phyloP scores from a whole-genome alignment of 345 rosid species.

The Pistacia atlantica region DNA sequence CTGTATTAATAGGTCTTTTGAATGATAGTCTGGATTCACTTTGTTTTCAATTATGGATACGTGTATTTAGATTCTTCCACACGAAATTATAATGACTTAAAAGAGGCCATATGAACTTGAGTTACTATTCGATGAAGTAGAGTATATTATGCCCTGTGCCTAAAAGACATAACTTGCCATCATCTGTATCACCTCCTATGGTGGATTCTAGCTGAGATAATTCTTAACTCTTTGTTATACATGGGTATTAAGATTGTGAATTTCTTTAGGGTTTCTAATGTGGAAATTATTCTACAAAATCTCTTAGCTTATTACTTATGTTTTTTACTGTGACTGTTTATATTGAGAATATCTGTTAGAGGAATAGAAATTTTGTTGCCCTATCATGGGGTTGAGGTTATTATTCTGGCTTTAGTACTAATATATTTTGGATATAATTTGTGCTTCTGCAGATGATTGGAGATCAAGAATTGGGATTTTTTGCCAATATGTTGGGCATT shows the following conservation, averaged over 20 bases:
- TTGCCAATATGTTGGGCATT: constrained; percentile 78
- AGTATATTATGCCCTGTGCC: background rate
- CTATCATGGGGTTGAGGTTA: background rate
- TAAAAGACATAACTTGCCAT: background rate
- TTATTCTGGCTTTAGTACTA: background rate
- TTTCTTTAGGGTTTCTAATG: background rate
- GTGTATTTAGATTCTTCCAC: background rate
- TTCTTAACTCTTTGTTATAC: background rate
- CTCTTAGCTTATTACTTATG: too few species aligned
- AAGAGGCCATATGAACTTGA: background rate
- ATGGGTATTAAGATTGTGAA: background rate
- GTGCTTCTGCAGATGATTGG: constrained; percentile 75
- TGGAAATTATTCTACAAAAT: background rate
- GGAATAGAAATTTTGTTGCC: too few species aligned
- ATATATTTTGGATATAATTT: constrained; percentile 6
- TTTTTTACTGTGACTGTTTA: background rate
- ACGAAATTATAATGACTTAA: background rate
- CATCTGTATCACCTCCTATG: background rate
- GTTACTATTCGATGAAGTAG: background rate
- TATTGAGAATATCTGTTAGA: background rate
- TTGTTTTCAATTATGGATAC: background rate
- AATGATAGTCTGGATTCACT: background rate
- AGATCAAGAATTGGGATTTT: constrained; percentile 76
- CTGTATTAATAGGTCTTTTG: background rate
- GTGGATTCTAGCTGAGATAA: background rate